phyloP scores from a whole-genome alignment of 768 basidiomycete genomes.

The Hemileccinum impolitum region DNA sequence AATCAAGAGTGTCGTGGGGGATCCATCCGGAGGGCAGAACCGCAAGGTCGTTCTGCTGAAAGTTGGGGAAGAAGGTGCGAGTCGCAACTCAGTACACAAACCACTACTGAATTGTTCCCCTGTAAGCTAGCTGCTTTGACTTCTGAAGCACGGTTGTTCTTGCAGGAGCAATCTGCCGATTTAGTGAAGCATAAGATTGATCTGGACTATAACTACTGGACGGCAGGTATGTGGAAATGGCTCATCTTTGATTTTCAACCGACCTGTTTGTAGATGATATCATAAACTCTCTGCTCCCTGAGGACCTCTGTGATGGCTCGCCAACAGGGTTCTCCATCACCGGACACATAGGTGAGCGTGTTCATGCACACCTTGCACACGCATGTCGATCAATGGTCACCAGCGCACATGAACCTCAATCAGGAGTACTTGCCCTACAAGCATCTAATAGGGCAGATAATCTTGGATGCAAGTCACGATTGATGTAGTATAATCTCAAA shows the following conservation, averaged over 20 bases:
- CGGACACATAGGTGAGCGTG: conserved; percentile 82
- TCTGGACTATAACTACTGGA: conserved; percentile 87
- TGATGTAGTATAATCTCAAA: not conserved
- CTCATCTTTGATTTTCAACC: not conserved
- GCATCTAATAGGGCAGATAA: conserved; percentile 84
- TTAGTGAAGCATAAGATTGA: conserved; percentile 59
- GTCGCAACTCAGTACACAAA: not conserved
- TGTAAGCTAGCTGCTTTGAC: conserved; percentile 68
- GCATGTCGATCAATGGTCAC: conserved; percentile 3
- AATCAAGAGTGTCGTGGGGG: conserved; percentile 54
- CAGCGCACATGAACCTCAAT: conserved; percentile 90
- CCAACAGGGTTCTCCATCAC: conserved; percentile 86
- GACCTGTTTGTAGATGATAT: conserved; percentile 64
- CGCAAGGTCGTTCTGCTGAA: conserved; percentile 66
- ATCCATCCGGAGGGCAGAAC: conserved; percentile 45
- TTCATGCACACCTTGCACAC: not conserved
- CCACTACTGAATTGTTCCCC: conserved; percentile 8
- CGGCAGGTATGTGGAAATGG: conserved; percentile 52
- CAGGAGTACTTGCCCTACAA: conserved; percentile 92
- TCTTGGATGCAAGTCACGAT: conserved; percentile 70
- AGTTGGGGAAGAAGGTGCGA: conserved; percentile 57
- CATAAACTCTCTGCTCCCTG: conserved; percentile 75
- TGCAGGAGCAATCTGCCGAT: conserved; percentile 53
- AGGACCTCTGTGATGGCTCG: conserved; percentile 69
- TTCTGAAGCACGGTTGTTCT: conserved; percentile 48